phyloP scores from a whole-genome alignment of 768 basidiomycete genomes.

The Leucocoprinus sp. region DNA sequence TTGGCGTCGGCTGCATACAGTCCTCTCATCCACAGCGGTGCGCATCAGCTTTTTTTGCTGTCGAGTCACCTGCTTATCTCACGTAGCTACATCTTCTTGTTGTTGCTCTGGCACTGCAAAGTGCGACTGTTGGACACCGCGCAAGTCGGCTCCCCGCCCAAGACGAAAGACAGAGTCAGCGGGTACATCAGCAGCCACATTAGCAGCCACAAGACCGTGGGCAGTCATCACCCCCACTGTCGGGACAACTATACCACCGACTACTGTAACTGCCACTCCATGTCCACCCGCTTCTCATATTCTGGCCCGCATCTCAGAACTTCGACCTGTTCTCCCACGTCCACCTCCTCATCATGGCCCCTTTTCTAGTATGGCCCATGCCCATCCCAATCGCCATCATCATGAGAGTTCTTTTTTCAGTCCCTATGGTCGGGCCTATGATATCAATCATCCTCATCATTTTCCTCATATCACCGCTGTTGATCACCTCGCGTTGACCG shows the following conservation, averaged over 20 bases:
- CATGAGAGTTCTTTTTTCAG: constrained; percentile 47
- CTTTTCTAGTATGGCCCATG: constrained; percentile 34
- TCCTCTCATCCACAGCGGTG: constrained; percentile 56
- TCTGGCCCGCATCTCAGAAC: constrained; percentile 51
- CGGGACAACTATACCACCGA: constrained; percentile 5
- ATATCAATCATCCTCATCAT: constrained; percentile 27
- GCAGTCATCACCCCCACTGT: constrained; percentile 11
- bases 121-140: constrained; percentile 54
- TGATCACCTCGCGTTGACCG: constrained; percentile 11
- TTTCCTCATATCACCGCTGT: constrained; percentile 17
- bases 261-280: constrained; percentile 12
- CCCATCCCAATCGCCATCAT: constrained; percentile 35
- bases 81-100: constrained; percentile 22
- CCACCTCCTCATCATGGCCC: constrained; percentile 40
- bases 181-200: constrained; percentile 1
- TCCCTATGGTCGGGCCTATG: constrained; percentile 65
- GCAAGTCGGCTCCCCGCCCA: constrained; percentile 32
- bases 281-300: constrained; percentile 35
- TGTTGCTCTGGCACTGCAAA: constrained; percentile 42
- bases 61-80: constrained; percentile 28
- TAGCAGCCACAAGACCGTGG: neutral
- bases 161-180: constrained; percentile 15
- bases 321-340: constrained; percentile 66
- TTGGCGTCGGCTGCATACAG: constrained; percentile 58
- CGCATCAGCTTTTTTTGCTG: constrained; percentile 24